These are phyloP conservation scores for Geotrichum macrosporum DNA, from an alignment of 1,139 yeast genomes.

Conservation along the genomic window DNA sequence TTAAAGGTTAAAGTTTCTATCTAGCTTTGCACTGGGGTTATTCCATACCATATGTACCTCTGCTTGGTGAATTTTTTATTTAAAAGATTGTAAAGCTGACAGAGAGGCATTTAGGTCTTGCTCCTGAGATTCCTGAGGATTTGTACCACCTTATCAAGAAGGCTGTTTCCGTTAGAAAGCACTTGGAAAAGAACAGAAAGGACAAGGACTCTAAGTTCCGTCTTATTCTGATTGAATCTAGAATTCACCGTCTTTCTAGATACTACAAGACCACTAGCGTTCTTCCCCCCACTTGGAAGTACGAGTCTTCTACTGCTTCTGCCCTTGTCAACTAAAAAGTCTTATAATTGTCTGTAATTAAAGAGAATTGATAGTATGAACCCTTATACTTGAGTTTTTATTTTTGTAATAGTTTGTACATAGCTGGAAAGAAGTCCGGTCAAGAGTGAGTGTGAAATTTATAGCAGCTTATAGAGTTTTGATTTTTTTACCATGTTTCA, in stretches of 20 bases:
- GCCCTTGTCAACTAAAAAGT: constrained; percentile 87
- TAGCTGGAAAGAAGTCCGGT: too few relatives aligned
- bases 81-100: constrained; percentile 33
- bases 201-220: constrained; percentile 99
- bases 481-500: too few relatives aligned
- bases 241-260: constrained; percentile 99
- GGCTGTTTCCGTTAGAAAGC: constrained; percentile 99
- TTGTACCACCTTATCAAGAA: constrained; percentile 98
- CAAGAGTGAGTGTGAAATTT: too few relatives aligned
- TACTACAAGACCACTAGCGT: constrained; percentile 99
- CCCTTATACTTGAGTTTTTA: too few relatives aligned
- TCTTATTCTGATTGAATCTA: constrained; percentile 98
- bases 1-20: too few relatives aligned
- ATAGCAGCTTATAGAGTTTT: too few relatives aligned
- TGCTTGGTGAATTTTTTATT: constrained; percentile 35
- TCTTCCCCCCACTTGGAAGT: constrained; percentile 99
- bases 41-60: constrained; percentile 33
- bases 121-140: constrained; percentile 99
- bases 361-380: constrained; percentile 1
- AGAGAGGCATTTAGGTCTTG: constrained; percentile 52
- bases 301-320: constrained; percentile 99
- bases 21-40: too few relatives aligned
- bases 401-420: too few relatives aligned
- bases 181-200: constrained; percentile 99
- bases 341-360: constrained; percentile 4